Base-by-base conservation (phyloP, 2,329 filamentous ascomycete species). In the Microcera coccophila region DNA sequence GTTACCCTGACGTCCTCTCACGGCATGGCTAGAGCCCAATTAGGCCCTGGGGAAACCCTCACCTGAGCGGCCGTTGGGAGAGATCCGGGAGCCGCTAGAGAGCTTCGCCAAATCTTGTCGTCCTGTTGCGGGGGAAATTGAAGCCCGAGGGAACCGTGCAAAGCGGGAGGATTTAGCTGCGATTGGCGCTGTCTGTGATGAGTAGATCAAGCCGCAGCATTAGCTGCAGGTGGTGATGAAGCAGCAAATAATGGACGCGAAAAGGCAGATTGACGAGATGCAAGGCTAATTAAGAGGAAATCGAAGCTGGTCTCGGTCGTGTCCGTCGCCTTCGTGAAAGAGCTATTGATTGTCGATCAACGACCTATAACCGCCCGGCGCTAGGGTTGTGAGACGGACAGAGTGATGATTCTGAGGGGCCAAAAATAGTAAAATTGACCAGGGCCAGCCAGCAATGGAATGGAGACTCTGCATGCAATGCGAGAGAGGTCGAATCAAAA, bases 141-240 rank as follows among this genome's bases (percentile, higher is more conserved):
- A 43, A 40, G 46, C 36, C 24, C 34, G 29, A 29, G 44, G 54
- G 52, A 53, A 41, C 52, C 45, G 53, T 52, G 53, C 50, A 48
- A 50, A 54, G 53, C 41, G 46, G 45, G 52, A 57, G 51, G 52
- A 36, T 47, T 36, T 44, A 34, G 38, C 45, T 39, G 48, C 53
- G 45, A 58, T 58, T 58, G 55, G 55, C 38, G 50, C 42, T 47
- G 21, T 41, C 33, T 48, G 55, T 58, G 55, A 58, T 55, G 42
- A 57, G 46, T 46, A 42, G 31, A 42, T 32, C 38, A 42, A 54
- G 52, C 45, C 47, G 53, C 55, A 58, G 55, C 40, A 47, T 42
- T 45, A 39, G n/a, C 39, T 41, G 45, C 55, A 58, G 55, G 55
- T 55, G 55, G 44, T 44, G 41, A 52, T 35, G 38, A 41, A 47